Conservation (phyloP, 139 green algal genomes). For the Nannochloris sp. region DNA sequence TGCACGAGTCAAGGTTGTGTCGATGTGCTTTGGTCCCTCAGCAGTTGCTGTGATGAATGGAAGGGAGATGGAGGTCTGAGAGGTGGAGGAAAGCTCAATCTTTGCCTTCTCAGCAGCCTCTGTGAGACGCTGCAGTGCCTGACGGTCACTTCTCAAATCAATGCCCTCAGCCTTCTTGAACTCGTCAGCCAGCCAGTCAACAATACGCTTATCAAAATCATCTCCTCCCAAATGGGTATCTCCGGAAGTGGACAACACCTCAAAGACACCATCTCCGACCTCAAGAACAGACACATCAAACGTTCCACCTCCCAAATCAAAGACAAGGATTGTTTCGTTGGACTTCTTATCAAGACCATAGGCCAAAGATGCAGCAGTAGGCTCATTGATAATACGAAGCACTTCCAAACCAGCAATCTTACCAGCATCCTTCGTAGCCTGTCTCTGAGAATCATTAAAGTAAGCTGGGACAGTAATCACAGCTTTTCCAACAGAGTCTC, state of each 20-base stretch:
- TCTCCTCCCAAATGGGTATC: constrained; percentile 98
- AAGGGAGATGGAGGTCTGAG: constrained; percentile 84
- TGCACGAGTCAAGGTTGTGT: constrained; percentile 67
- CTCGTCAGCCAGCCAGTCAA: constrained; percentile 90
- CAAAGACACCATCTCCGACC: constrained; percentile 98
- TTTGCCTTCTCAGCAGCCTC: constrained; percentile 99
- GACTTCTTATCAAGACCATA: constrained; percentile 96
- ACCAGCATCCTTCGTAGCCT: constrained; percentile 86
- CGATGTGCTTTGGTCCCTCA: constrained; percentile 99
- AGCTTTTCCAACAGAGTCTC: constrained; percentile 73
- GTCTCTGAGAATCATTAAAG: constrained; percentile 98
- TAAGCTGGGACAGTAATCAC: constrained; percentile 99
- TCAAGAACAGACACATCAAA: constrained; percentile 92
- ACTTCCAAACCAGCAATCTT: constrained; percentile 95
- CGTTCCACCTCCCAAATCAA: constrained; percentile 96
- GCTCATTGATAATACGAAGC: constrained; percentile 99
- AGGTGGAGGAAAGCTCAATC: constrained; percentile 87
- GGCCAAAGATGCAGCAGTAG: constrained; percentile 92
- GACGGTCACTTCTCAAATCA: constrained; percentile 91
- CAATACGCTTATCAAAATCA: constrained; percentile 99
- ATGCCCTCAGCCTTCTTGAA: constrained; percentile 88
- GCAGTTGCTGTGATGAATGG: constrained; percentile 99
- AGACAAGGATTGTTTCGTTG: constrained; percentile 99
- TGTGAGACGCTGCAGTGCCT: constrained; percentile 84
- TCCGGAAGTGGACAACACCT: constrained; percentile 94